A percentile compares a stretch with the other conserved stretches of the same genome.
phyloP scores from a whole-genome alignment of 306 rosid species.

The Prunus armeniaca region DNA sequence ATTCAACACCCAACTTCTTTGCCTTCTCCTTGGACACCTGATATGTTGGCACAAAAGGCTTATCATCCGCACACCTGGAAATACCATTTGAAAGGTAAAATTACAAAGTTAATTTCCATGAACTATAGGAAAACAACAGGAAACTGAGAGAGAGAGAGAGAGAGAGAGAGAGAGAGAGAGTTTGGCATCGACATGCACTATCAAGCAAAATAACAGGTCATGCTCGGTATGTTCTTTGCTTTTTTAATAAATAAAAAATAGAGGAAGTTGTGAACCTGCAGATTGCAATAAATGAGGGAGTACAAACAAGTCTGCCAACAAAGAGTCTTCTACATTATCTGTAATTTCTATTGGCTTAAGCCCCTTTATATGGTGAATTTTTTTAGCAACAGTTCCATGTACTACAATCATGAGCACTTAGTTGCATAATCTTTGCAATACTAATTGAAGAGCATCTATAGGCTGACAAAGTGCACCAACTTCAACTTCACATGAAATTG shows the following conservation, averaged over 20 bases:
- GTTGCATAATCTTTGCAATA: neutral
- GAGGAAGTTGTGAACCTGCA: neutral
- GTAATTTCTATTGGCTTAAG: neutral
- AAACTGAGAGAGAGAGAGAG: neutral
- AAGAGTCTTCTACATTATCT: neutral
- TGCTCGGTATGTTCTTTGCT: neutral
- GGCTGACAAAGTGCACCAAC: neutral
- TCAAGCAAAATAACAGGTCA: neutral
- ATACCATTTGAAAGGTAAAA: neutral
- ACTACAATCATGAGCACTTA: neutral
- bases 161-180: neutral
- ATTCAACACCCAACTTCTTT: slow-evolving; percentile 61
- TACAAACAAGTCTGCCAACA: neutral
- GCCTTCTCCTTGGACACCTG: slow-evolving; percentile 66
- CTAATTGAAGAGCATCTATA: neutral
- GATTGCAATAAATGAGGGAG: neutral
- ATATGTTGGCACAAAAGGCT: slow-evolving; percentile 38
- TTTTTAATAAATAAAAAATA: neutral
- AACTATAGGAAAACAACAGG: neutral
- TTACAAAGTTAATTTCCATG: neutral
- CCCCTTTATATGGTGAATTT: neutral
- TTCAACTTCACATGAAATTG: neutral
- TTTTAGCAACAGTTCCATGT: neutral
- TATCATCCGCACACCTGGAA: slow-evolving; percentile 63
- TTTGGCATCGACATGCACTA: neutral